A percentile compares a stretch with the other conserved stretches of the same genome.
Evolutionary conservation across 306 rosid species (phyloP).

Genomic region (Cicer yamashitae): DNA sequence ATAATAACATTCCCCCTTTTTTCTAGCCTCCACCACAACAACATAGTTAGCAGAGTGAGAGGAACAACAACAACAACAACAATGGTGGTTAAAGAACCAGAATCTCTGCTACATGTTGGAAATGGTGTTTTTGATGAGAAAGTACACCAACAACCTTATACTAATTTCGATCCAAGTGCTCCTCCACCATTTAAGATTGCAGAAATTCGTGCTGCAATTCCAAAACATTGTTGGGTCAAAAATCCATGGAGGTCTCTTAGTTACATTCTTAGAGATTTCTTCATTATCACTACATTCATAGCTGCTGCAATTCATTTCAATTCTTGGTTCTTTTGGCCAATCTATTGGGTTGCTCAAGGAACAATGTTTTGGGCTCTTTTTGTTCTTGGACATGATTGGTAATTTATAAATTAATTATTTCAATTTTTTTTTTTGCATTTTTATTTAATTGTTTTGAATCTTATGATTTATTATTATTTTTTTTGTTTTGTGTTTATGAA

Average conservation of each 20-base stretch:
- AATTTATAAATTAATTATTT: neutral
- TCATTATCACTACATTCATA: slow-evolving; percentile 50
- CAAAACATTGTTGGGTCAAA: slow-evolving; percentile 88
- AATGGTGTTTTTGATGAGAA: slow-evolving; percentile 28
- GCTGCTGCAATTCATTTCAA: slow-evolving; percentile 57
- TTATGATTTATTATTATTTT: neutral
- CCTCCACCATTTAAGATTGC: slow-evolving; percentile 87
- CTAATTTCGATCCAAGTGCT: slow-evolving; percentile 75
- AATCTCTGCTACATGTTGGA: neutral
- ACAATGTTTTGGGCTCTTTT: slow-evolving; percentile 99
- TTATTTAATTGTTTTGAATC: neutral
- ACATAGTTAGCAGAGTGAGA: slow-evolving; percentile 9
- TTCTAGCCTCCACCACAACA: neutral
- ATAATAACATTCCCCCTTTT: neutral
- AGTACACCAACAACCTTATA: neutral
- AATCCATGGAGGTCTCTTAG: slow-evolving; percentile 74
- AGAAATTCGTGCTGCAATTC: slow-evolving; percentile 89
- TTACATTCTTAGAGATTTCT: slow-evolving; percentile 71
- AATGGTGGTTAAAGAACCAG: slow-evolving; percentile 45
- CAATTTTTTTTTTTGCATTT: neutral
- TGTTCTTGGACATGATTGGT: slow-evolving; percentile 98
- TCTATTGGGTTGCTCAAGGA: slow-evolving; percentile 88
- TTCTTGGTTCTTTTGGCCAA: slow-evolving; percentile 67
- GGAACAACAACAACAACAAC: neutral
- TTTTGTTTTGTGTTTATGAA: neutral